Base-by-base conservation (phyloP, 495 filamentous ascomycete genomes). In the Aspergillus sclerotiicarbonarius region DNA sequence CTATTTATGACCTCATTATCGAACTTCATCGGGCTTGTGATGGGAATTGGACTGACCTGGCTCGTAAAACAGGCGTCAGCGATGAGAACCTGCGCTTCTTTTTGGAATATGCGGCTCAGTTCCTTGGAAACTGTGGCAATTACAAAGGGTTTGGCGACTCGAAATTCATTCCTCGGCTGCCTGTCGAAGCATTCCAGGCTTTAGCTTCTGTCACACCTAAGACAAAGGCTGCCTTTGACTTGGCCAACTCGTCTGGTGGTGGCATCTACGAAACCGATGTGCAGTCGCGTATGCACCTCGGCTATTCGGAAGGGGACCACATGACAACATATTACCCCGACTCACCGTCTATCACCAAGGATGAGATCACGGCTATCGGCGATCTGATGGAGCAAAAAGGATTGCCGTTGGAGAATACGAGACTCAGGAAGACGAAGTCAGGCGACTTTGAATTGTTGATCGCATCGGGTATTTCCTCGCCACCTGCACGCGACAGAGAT, bases 111-210 rank as follows among this genome's bases (percentile, higher is more conserved):
- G 79, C 91, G 2, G 86, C 87, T 3, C 89, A 92, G 66, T 94
- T 98, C 70, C 77, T 98, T 7, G 92, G 92, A 25, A 98, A 97
- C 67, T 75, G 81, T 48, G 94, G 94, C 46, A 98, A 98, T 71
- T 98, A 96, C 77, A 97, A 97, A 75, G 89, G 88, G 30, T 96
- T 97, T 62, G 94, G 94, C 33, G 94, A 98, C 69, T 83, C 87
- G 58, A 98, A 98, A 67, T 96, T 97, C 71, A 85, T 98, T 53
- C 94, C 94, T 8, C 81, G 92, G 43, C 81, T 92, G 56, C 70
- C 82, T 12, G 76, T 84, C 49, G 80, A 84, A 16, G 80, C 82
- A 31, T 80, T 98, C 54, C 80, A 85, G 33, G 83, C 86, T 58
- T 74, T 98, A n/a, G 87, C 89, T 19, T 80, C 84, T 18, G 74